Evolutionary conservation across 1,139 yeast genomes (phyloP).

Genomic region (Sugiyamaella pinicola): DNA sequence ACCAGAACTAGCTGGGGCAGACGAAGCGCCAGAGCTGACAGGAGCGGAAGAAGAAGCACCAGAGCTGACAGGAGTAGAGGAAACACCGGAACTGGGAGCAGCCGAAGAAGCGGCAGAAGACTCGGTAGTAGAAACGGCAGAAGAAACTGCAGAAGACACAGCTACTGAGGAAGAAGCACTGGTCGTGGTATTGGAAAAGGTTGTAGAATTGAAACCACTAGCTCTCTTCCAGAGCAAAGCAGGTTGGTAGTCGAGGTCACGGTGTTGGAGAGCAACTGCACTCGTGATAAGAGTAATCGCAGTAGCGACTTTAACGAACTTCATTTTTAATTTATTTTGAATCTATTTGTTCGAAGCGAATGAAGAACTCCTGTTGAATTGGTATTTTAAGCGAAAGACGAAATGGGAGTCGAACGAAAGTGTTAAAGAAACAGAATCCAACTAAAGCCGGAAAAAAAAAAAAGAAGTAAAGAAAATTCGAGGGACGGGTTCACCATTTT

Average conservation of each 20-base stretch:
- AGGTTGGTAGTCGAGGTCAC: slow-evolving; percentile 10
- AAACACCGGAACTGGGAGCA: slow-evolving; percentile 10
- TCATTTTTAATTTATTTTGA: slow-evolving; percentile 11
- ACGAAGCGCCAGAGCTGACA: slow-evolving; percentile 10
- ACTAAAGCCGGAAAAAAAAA: slow-evolving; percentile 1
- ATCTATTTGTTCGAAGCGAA: slow-evolving; percentile 10
- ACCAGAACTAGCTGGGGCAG: slow-evolving; percentile 4
- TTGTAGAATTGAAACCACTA: slow-evolving; percentile 5
- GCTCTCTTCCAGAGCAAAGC: slow-evolving; percentile 15
- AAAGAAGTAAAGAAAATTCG: neutral
- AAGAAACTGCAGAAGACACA: slow-evolving; percentile 6
- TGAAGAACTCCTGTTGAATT: slow-evolving; percentile 6
- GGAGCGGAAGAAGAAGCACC: slow-evolving; percentile 5
- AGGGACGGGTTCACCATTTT: slow-evolving; percentile 3
- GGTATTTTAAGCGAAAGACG: slow-evolving; percentile 12
- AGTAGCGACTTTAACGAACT: slow-evolving; percentile 16
- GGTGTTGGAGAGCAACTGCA: slow-evolving; percentile 18
- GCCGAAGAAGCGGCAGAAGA: slow-evolving; percentile 11
- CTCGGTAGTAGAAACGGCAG: slow-evolving; percentile 5
- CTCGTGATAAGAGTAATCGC: slow-evolving; percentile 17
- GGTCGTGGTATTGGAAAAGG: slow-evolving; percentile 2
- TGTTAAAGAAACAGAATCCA: slow-evolving; percentile 12
- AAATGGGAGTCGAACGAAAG: slow-evolving; percentile 11
- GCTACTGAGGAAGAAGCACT: slow-evolving; percentile 12
- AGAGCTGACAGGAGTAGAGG: slow-evolving; percentile 3